Evolutionary conservation across 257 asterid genomes (phyloP).

Genomic region (Solanum appendiculatum): DNA sequence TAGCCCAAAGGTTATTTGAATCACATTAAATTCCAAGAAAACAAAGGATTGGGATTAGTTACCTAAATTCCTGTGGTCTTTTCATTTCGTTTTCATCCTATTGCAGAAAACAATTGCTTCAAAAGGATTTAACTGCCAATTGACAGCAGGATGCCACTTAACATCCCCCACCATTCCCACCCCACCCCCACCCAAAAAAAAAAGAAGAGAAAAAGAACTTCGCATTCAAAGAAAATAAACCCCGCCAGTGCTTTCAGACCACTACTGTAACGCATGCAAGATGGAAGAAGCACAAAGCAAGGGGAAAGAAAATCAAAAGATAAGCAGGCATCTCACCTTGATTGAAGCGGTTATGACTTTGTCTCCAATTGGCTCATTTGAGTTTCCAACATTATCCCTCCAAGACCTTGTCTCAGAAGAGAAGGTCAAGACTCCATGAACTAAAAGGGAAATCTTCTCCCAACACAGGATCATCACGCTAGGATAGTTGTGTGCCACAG

Average conservation of each 20-base stretch:
- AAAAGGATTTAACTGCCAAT: not conserved
- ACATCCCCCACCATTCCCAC: not conserved
- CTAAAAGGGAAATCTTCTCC: constrained; percentile 56
- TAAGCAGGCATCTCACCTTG: constrained; percentile 39
- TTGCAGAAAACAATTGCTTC: not conserved
- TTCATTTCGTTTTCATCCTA: not conserved
- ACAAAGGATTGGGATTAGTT: not conserved
- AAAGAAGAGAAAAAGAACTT: not conserved
- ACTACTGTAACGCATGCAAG: not conserved
- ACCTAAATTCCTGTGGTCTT: not conserved
- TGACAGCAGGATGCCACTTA: not conserved
- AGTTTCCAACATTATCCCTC: constrained; percentile 46
- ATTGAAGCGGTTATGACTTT: constrained; percentile 67
- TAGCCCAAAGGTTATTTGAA: not conserved
- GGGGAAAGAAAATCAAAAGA: not conserved
- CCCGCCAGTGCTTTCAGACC: not conserved
- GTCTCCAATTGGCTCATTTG: constrained; percentile 51
- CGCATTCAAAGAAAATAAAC: not conserved
- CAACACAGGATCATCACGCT: constrained; percentile 56
- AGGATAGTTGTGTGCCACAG: constrained; percentile 91
- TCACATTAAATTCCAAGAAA: not conserved
- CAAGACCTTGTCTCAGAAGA: constrained; percentile 40
- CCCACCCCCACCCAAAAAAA: not conserved
- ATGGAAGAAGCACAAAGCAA: not conserved
- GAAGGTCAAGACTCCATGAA: constrained; percentile 34